Base-by-base conservation (phyloP, 768 basidiomycete species). In the Sporobolomyces phaffii region DNA sequence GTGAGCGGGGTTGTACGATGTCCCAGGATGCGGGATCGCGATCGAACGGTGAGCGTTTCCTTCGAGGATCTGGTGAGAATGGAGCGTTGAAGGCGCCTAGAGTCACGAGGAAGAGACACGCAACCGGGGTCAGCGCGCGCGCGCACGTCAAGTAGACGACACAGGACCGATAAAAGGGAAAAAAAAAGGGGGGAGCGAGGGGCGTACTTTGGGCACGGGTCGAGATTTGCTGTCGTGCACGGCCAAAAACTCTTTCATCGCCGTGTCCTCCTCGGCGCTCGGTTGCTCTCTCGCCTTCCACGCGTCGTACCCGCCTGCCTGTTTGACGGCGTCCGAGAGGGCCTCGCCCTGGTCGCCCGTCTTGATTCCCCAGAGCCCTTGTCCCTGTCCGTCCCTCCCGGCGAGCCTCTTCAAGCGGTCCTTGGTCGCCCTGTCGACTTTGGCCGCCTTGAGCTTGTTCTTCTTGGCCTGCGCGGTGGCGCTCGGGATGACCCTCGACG, bases 1-100 rank as follows among this genome's bases (percentile, higher is more conserved):
- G 53, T 64, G 67, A 1, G 69, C 22, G 14, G 73, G 73, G 65
- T 72, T 74, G 73, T 73, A 72, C 7, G 74, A 72, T 33, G 64
- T 59, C 41, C 73, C 73, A 33, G 73, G 66, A 28, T 73, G 72
- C 5, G 74, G 74, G n/a, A 68, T 38, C n/a, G 60, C 29, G 62
- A 74, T 58, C 24, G 73, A 54, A n/a, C 51, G 61, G 9, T 36
- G 45, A 4, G 44, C 15, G 41, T 40, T 29, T 24, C 49, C 10
- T 43, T 43, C 20, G 59, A 73, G 62, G 6, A 74, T 57, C 20
- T 58, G 20, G 58, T 74, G 74, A 2, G 48, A 36, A 45, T 56
- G 53, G 11, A 74, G 44, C 1, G 67, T 58, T 1, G 62, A 20
- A 5, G 73, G 73, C 5, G 68, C 51, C 74, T 73, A 63, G 20